These are phyloP conservation scores for Nepenthes alata DNA, from an alignment of 179 eudicot genomes.

Conservation along the genomic window DNA sequence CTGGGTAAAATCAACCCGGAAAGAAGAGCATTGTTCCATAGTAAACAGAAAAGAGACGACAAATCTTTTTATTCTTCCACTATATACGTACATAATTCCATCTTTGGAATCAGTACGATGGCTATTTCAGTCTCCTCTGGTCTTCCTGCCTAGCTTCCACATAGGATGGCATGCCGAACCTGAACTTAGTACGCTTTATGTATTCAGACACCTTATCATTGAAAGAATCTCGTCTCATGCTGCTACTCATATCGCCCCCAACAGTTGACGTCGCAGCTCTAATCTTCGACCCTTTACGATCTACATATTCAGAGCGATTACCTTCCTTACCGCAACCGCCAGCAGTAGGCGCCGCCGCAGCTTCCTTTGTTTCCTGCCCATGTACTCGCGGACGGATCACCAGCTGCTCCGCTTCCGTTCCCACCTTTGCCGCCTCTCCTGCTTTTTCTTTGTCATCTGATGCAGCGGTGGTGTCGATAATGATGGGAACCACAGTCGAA, in stretches of 20 bases:
- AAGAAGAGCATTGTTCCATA: no score
- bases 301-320: slow-evolving; percentile 17
- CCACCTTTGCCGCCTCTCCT: slow-evolving; percentile 1
- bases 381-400: slow-evolving; percentile 4
- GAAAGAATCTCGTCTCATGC: slow-evolving; percentile 15
- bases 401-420: not conserved
- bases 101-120: no score
- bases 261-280: slow-evolving; percentile 14
- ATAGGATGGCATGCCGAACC: slow-evolving; percentile 15
- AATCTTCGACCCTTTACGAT: slow-evolving; percentile 16
- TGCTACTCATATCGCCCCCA: slow-evolving; percentile 1
- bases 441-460: slow-evolving; percentile 3
- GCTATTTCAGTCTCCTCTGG: no score
- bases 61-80: no score
- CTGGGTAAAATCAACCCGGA: no score
- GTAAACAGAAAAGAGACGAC: no score
- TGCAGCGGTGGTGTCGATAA: slow-evolving; percentile 4
- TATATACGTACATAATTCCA: no score
- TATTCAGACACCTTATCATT: slow-evolving; percentile 17
- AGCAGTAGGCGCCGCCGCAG: slow-evolving; percentile 1
- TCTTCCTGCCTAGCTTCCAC: not conserved
- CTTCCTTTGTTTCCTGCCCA: slow-evolving; percentile 5
- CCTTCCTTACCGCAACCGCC: slow-evolving; percentile 12
- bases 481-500: slow-evolving; percentile 1
- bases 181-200: slow-evolving; percentile 17